Conservation (phyloP, 176 grass and related monocot species). For the Pontederia crassipes region DNA sequence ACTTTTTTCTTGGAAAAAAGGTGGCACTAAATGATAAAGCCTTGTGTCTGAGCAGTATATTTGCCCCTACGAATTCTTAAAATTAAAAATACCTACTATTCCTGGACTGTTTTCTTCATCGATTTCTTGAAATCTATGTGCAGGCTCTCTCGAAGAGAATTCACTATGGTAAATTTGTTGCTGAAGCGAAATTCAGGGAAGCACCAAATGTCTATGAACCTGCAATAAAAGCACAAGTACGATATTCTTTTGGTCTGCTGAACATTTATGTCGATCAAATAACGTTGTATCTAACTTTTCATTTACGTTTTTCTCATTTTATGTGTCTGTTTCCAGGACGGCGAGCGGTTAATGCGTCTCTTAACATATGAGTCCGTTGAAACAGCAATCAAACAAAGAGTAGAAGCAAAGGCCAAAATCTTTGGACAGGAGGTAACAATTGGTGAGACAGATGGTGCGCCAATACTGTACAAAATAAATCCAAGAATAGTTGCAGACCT, state of each 20-base stretch:
- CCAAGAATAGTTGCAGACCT: conserved; percentile 62
- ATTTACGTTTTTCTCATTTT: neutral
- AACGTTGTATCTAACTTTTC: neutral
- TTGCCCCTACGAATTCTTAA: neutral
- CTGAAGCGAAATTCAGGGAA: conserved; percentile 81
- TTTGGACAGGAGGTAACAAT: conserved; percentile 73
- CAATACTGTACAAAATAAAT: conserved; percentile 56
- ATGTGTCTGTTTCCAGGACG: conserved; percentile 35
- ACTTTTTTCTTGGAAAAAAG: too few species aligned
- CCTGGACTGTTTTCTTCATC: neutral
- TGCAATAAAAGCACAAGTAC: conserved; percentile 62
- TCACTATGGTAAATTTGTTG: conserved; percentile 95
- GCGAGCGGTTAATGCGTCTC: conserved; percentile 45
- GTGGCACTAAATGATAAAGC: neutral
- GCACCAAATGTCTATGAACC: conserved; percentile 42
- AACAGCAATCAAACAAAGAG: conserved; percentile 43
- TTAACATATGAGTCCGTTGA: conserved; percentile 66
- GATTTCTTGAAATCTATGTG: neutral
- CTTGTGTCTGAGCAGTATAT: neutral
- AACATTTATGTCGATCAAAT: neutral
- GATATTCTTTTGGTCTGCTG: conserved; percentile 3
- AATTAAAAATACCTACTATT: neutral
- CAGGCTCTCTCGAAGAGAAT: conserved; percentile 97
- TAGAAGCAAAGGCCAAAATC: conserved; percentile 55
- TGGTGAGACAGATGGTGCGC: conserved; percentile 4